Evolutionary conservation across 352 stramenopile species (phyloP).

Genomic region (Globisporangium nunn): DNA sequence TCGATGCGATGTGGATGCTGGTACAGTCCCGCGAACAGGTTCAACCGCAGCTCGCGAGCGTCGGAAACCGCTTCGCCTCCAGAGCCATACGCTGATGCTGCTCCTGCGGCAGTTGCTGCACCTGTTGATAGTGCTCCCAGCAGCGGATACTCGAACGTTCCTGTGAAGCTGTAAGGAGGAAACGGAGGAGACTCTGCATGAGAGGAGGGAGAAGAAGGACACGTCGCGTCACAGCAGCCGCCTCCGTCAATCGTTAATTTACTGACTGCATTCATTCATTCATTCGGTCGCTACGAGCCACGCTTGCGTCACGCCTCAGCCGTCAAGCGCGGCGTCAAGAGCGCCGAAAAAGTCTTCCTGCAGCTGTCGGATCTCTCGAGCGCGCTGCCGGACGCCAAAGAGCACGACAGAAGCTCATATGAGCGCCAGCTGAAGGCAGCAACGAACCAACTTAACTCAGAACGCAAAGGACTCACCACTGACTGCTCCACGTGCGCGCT

Average conservation of each 20-base stretch:
- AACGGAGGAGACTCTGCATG: background rate
- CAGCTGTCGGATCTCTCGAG: conserved; percentile 38
- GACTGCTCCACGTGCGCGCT: conserved; percentile 31
- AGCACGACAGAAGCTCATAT: too few species aligned
- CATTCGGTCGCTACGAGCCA: background rate
- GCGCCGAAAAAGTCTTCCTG: conserved; percentile 63
- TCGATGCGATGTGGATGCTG: background rate
- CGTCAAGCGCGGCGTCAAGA: conserved; percentile 37
- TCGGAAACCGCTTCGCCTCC: background rate
- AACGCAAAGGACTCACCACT: conserved; percentile 16
- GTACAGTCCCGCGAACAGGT: conserved; percentile 48
- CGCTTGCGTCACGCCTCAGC: background rate
- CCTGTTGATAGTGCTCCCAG: conserved; percentile 6
- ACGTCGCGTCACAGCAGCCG: background rate
- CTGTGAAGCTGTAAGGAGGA: conserved; percentile 29
- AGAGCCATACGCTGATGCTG: conserved; percentile 6
- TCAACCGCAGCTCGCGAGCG: conserved; percentile 32
- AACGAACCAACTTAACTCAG: background rate
- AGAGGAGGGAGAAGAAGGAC: background rate
- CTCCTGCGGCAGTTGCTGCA: conserved; percentile 3
- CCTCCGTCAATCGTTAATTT: background rate
- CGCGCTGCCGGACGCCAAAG: conserved; percentile 19
- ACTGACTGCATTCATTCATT: background rate
- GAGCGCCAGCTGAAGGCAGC: background rate
- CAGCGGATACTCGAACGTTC: conserved; percentile 28